Evolutionary conservation across 805 yeast genomes (phyloP).

Genomic region (Pichia ethanolica): DNA sequence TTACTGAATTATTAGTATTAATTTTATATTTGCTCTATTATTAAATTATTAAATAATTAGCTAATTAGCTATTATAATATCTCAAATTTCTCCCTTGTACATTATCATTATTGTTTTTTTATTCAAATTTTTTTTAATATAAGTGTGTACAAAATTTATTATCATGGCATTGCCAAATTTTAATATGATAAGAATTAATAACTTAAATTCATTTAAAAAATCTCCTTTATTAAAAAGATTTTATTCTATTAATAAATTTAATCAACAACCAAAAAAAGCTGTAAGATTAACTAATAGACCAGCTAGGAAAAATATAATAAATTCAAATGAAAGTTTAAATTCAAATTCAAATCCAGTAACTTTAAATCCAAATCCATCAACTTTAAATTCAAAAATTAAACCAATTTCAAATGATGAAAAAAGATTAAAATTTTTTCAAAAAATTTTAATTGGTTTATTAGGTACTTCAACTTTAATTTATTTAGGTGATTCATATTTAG

Average conservation of each 20-base stretch:
- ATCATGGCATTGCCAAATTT: too few species aligned
- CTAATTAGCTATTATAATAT: too few species aligned
- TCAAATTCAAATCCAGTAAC: not conserved
- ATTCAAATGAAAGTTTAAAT: not conserved
- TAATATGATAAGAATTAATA: too few species aligned
- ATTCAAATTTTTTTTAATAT: too few species aligned
- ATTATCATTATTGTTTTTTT: too few species aligned
- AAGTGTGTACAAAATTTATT: too few species aligned
- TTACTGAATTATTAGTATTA: too few species aligned
- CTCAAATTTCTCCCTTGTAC: too few species aligned
- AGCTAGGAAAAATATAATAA: not conserved
- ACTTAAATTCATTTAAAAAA: too few species aligned
- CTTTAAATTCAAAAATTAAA: not conserved
- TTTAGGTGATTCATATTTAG: conserved; percentile 26
- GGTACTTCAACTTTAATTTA: conserved; percentile 19
- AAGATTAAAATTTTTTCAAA: conserved; percentile 3
- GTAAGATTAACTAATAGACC: conserved; percentile 9
- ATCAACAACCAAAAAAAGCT: not conserved
- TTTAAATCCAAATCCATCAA: not conserved
- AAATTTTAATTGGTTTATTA: conserved; percentile 2
- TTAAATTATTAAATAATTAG: too few species aligned
- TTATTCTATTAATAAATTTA: not conserved
- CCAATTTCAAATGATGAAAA: not conserved
- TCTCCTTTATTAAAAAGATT: not conserved
- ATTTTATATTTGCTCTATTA: too few species aligned